Conservation (phyloP, 2,329 filamentous ascomycete genomes). For the Colletotrichum lini region DNA sequence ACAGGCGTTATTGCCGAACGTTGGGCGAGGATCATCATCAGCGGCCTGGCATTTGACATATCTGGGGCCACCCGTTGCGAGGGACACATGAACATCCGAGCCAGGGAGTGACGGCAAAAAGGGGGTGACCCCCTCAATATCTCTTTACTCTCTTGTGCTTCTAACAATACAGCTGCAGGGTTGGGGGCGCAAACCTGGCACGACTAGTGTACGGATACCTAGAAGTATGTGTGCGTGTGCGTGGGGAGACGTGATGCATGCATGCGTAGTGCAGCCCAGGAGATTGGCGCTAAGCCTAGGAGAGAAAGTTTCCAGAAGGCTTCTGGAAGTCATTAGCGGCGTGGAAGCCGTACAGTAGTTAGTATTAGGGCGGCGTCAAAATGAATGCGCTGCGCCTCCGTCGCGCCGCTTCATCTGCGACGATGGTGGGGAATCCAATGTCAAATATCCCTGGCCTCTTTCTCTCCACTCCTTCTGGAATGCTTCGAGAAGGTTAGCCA, state of each 20-base stretch:
- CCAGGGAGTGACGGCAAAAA: conserved; percentile 26
- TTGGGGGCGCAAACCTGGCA: conserved; percentile 25
- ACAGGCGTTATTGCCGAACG: conserved; percentile 5
- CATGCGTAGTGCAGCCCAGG: conserved; percentile 43
- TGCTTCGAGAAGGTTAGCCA: conserved; percentile 41
- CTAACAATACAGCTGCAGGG: conserved; percentile 31
- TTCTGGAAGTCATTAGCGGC: conserved; percentile 43
- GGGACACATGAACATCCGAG: conserved; percentile 27
- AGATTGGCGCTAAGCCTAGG: conserved; percentile 50
- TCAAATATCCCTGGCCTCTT: conserved; percentile 28
- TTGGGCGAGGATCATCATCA: conserved; percentile 25
- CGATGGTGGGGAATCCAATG: conserved; percentile 32
- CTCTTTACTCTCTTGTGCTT: neutral
- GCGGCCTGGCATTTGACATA: conserved; percentile 4
- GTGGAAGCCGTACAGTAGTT: conserved; percentile 16
- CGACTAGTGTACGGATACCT: conserved; percentile 21
- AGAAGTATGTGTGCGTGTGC: conserved; percentile 43
- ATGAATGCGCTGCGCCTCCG: conserved; percentile 35
- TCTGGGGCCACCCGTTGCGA: conserved; percentile 18
- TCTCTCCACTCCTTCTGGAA: conserved; percentile 37
- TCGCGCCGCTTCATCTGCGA: conserved; percentile 41
- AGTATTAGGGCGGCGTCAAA: conserved; percentile 38
- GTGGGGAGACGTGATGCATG: conserved; percentile 46
- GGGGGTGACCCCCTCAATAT: conserved; percentile 35
- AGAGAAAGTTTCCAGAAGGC: conserved; percentile 56